Evolutionary conservation across 225 moss, liverwort and hornwort species (phyloP).

Genomic region (Pseudoscleropodium purum): DNA sequence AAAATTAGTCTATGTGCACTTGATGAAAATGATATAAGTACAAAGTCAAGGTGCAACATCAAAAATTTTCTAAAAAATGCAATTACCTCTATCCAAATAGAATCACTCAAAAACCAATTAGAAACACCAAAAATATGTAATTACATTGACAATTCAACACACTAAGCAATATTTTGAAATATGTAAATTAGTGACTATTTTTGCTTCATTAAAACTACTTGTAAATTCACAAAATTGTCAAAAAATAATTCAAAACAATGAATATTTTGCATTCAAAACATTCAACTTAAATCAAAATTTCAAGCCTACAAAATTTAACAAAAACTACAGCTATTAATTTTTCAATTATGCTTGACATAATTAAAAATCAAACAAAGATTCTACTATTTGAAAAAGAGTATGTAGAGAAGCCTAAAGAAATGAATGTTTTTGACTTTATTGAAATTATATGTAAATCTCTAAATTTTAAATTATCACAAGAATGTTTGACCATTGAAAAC

Average conservation of each 20-base stretch:
- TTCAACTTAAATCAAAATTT: neutral
- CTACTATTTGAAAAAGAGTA: neutral
- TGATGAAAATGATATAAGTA: neutral
- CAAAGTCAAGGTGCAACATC: no score
- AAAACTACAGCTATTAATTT: neutral
- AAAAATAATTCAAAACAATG: neutral
- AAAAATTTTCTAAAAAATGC: neutral
- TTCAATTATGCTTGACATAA: neutral
- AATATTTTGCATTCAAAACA: neutral
- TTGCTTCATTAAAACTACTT: neutral
- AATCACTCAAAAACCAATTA: neutral
- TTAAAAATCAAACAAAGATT: neutral
- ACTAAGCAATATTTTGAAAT: neutral
- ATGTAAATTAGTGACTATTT: neutral
- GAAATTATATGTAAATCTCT: neutral
- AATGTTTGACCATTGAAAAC: neutral
- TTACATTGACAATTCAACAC: no score
- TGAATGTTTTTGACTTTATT: neutral
- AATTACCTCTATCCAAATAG: no score
- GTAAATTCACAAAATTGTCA: neutral
- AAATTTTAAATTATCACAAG: neutral
- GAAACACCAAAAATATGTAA: neutral
- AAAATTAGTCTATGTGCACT: neutral
- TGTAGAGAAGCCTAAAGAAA: no score
- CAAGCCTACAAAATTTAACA: neutral